Conservation (phyloP, 2,329 filamentous ascomycete genomes). For the Pseudogymnoascus sp. region DNA sequence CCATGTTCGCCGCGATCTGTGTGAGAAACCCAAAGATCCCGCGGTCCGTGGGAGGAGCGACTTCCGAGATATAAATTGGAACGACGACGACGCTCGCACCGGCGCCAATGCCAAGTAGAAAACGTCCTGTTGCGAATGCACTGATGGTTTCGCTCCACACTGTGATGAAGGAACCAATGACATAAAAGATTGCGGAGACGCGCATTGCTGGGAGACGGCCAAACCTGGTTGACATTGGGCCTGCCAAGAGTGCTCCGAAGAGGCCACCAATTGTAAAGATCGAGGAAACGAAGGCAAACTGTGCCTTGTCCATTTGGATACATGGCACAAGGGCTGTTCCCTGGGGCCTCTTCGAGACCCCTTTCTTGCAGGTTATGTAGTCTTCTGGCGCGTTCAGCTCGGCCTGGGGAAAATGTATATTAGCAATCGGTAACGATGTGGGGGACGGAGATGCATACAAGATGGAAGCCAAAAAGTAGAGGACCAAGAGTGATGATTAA, state of each 20-base stretch:
- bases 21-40: constrained; percentile 80
- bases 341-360: constrained; percentile 34
- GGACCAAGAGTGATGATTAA: constrained; percentile 73
- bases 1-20: constrained; percentile 87
- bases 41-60: constrained; percentile 64
- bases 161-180: constrained; percentile 66
- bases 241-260: constrained; percentile 69
- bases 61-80: constrained; percentile 88
- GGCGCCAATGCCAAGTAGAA: constrained; percentile 74
- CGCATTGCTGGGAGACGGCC: constrained; percentile 72
- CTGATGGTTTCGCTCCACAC: constrained; percentile 59
- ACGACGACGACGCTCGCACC: constrained; percentile 88
- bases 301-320: constrained; percentile 73
- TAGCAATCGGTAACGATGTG: constrained; percentile 4
- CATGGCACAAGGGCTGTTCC: constrained; percentile 44
- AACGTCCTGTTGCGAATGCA: constrained; percentile 62
- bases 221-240: constrained; percentile 66
- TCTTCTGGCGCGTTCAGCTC: constrained; percentile 93
- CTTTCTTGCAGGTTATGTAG: constrained; percentile 76
- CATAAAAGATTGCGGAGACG: constrained; percentile 66
- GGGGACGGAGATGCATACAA: constrained; percentile 45
- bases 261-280: constrained; percentile 88
- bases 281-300: constrained; percentile 80
- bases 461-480: constrained; percentile 87
- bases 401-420: constrained; percentile 45